phyloP scores from a whole-genome alignment of 768 basidiomycete species.

The Pulveroboletus ravenelii region DNA sequence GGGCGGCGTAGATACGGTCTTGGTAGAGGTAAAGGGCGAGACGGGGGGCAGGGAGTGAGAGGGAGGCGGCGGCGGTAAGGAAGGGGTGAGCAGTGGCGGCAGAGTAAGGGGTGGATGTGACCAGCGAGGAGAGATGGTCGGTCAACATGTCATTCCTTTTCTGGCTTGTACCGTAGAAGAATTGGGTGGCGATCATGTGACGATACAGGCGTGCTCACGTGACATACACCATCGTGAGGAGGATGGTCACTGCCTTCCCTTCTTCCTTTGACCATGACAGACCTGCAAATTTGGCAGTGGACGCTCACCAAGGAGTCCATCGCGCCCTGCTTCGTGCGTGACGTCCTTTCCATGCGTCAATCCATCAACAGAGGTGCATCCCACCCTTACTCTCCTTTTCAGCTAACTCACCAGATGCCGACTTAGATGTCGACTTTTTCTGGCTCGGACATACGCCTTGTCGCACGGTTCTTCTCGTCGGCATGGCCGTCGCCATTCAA shows the following conservation, averaged over 20 bases:
- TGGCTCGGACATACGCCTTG: conserved; percentile 73
- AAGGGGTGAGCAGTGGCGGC: conserved; percentile 55
- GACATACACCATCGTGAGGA: not conserved
- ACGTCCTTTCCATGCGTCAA: conserved; percentile 46
- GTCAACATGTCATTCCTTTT: too few relatives aligned
- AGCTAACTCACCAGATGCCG: not conserved
- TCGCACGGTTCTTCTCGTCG: conserved; percentile 55
- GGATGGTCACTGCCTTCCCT: not conserved
- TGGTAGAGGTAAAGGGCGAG: conserved; percentile 66
- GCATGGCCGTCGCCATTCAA: conserved; percentile 59
- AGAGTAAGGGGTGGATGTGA: conserved; percentile 36
- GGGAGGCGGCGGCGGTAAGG: conserved; percentile 51
- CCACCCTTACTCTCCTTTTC: not conserved
- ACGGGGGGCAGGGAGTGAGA: conserved; percentile 41
- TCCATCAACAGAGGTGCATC: conserved; percentile 29
- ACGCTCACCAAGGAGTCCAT: conserved; percentile 51
- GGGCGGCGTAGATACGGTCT: conserved; percentile 69
- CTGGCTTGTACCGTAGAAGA: too few relatives aligned
- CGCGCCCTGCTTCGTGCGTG: conserved; percentile 51
- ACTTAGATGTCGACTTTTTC: conserved; percentile 53
- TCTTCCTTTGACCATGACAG: conserved; percentile 1
- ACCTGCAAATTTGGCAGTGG: conserved; percentile 41
- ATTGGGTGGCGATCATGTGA: not conserved
- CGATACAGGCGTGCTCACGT: not conserved
- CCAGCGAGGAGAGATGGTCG: conserved; percentile 35